Percentiles rank a stretch among this genome's conserved stretches.
Evolutionary conservation across 306 rosid genomes (phyloP).

Genomic region (Pterocarpus macrocarpus): DNA sequence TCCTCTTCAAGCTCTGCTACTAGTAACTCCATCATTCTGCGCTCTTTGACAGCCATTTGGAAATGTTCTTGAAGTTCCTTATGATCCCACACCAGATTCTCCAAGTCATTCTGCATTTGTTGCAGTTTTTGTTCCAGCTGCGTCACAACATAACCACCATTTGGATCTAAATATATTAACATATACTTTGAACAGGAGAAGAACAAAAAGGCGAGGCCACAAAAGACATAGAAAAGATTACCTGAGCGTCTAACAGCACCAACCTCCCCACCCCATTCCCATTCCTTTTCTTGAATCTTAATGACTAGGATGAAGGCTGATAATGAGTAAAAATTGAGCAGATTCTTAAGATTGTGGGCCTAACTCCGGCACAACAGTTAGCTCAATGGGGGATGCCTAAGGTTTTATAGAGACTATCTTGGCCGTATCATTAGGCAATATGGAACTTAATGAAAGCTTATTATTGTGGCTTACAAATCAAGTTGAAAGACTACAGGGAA

Average conservation of each 20-base stretch:
- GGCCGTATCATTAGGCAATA: too few species aligned
- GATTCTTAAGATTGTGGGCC: too few species aligned
- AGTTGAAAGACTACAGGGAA: background rate
- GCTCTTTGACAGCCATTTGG: slow-evolving; percentile 66
- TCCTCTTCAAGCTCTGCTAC: slow-evolving; percentile 79
- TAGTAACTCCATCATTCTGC: slow-evolving; percentile 70
- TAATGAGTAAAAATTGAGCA: too few species aligned
- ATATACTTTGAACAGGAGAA: background rate
- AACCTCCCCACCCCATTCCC: too few species aligned
- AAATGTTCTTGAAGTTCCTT: slow-evolving; percentile 63
- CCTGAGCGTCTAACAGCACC: too few species aligned
- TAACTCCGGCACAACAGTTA: too few species aligned
- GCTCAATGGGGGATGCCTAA: too few species aligned
- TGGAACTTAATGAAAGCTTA: background rate
- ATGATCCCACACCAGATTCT: slow-evolving; percentile 64
- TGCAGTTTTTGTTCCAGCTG: slow-evolving; percentile 69
- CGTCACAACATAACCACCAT: slow-evolving; percentile 33
- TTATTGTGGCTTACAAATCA: background rate
- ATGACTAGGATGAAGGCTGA: too few species aligned
- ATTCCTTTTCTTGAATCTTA: too few species aligned
- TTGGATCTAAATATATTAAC: background rate
- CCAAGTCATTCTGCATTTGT: slow-evolving; percentile 63
- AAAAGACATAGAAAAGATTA: too few species aligned
- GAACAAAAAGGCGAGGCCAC: background rate
- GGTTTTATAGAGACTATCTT: too few species aligned